These are phyloP conservation scores for Drechslerella dactyloides DNA, from an alignment of 2,329 filamentous ascomycete genomes.

Conservation along the genomic window DNA sequence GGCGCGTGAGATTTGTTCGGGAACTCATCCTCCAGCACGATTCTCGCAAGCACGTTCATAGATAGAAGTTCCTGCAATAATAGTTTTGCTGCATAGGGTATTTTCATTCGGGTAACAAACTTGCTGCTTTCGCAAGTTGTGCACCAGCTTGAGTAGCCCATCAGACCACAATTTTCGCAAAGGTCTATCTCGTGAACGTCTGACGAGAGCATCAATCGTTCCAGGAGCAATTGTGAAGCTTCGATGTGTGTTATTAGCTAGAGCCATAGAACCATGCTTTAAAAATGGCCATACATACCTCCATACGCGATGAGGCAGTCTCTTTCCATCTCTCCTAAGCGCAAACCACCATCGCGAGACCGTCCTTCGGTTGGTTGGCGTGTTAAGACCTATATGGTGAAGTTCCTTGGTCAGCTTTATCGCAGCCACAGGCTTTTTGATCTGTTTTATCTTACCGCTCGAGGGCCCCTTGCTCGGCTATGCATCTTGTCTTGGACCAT, in stretches of 20 bases:
- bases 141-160: slow-evolving; percentile 94
- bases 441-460: slow-evolving; percentile 62
- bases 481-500: slow-evolving; percentile 99
- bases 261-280: not conserved
- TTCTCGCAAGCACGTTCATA: slow-evolving; percentile 95
- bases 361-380: slow-evolving; percentile 95
- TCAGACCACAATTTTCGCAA: slow-evolving; percentile 90
- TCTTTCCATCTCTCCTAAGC: slow-evolving; percentile 97
- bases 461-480: slow-evolving; percentile 84
- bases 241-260: slow-evolving; percentile 6
- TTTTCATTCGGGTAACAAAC: slow-evolving; percentile 87
- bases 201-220: slow-evolving; percentile 91
- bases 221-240: slow-evolving; percentile 86
- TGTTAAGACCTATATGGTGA: slow-evolving; percentile 70
- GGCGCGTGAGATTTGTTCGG: slow-evolving; percentile 22
- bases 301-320: slow-evolving; percentile 98
- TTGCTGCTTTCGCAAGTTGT: slow-evolving; percentile 86
- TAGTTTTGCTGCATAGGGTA: slow-evolving; percentile 96
- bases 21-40: slow-evolving; percentile 94
- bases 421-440: not conserved
- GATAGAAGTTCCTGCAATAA: slow-evolving; percentile 94
- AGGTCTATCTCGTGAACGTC: slow-evolving; percentile 92
- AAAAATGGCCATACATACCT: slow-evolving; percentile 19
- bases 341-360: slow-evolving; percentile 86
- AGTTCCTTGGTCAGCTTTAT: not conserved